phyloP scores from a whole-genome alignment of 202 grass and related monocot species.

The Thinopyrum obtusiflorum region DNA sequence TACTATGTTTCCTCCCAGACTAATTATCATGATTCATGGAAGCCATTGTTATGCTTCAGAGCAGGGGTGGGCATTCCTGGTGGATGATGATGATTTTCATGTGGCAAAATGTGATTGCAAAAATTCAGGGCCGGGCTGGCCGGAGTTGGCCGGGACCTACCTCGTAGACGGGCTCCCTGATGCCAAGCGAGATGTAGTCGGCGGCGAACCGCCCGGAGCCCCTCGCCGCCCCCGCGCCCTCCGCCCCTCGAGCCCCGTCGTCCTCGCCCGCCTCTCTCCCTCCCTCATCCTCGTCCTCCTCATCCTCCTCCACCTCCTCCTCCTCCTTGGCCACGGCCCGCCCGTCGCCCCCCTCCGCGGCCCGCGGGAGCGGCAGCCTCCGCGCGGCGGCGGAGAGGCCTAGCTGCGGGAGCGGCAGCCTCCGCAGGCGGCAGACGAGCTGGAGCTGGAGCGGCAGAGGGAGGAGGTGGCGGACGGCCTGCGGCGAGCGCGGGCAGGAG shows the following conservation, averaged over 20 bases:
- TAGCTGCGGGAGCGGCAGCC: conserved; percentile 3
- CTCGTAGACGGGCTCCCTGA: conserved; percentile 91
- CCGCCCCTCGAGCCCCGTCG: background rate
- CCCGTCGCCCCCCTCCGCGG: conserved; percentile 33
- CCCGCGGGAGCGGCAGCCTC: conserved; percentile 30
- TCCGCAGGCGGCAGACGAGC: conserved; percentile 18
- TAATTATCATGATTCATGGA: no score
- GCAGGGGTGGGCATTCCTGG: background rate
- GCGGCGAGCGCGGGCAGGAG: conserved; percentile 23
- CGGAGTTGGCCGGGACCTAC: conserved; percentile 22
- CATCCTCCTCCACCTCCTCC: background rate
- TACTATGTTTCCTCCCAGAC: background rate
- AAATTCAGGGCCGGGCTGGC: background rate
- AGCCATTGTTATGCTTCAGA: background rate
- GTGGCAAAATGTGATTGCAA: background rate
- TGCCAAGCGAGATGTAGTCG: conserved; percentile 77
- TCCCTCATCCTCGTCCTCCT: conserved; percentile 12
- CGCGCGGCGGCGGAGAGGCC: conserved; percentile 19
- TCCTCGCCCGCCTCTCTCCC: background rate
- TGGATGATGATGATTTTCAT: background rate
- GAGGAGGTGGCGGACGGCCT: conserved; percentile 21
- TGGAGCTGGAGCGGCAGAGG: conserved; percentile 17
- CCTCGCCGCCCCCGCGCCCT: conserved; percentile 5
- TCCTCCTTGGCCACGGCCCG: conserved; percentile 35
- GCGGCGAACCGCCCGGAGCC: conserved; percentile 31